Base-by-base conservation (phyloP, 2,329 filamentous ascomycete genomes). In the Xylaria sp. region DNA sequence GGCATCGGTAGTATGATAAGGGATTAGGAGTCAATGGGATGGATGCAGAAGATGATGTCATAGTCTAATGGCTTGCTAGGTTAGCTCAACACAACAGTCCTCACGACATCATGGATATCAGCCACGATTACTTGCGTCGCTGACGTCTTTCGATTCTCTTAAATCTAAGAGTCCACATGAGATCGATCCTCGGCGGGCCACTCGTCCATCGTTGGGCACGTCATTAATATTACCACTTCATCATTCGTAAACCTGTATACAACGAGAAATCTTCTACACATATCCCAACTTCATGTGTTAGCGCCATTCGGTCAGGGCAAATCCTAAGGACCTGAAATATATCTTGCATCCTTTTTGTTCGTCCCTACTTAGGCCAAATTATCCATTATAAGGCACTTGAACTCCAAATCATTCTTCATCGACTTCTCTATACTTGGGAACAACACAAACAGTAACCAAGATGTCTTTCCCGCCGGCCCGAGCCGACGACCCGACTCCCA, bases 401-500 rank as follows among this genome's bases (percentile, higher is more conserved):
- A n/a, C 4, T n/a, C 8, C 17, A 3, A 19, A 47, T 7, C 3
- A 47, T n/a, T 19, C 42, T 47, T 47, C n/a, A n/a, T 17, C 12
- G 12, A n/a, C 3, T 1, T 47, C n/a, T 47, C 42, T 19, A 47
- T 47, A 47, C 17, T 14, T 14, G 11, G 39, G 39, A 42, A 42
- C 24, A 27, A 27, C 24, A 36, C 7, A 36, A 36, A 36, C 2
- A 36, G 6, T 8, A 47, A 17, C 54, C 17, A 68, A 61, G 21
- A 79, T 79, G 76, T 74, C 78, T 12, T 79, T 78, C 58, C 73
- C 77, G 34, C 75, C 74, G 11, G 73, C 76, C 11, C 70, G 65
- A 24, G 69, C 69, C 36, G 72, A 70, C 5, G 67, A 69, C 17
- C 55, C 64, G 9, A 32, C 56, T 39, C 50, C 60, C 0, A 6